Conservation (phyloP, 2,329 filamentous ascomycete genomes). For the Exophiala xenobiotica region DNA sequence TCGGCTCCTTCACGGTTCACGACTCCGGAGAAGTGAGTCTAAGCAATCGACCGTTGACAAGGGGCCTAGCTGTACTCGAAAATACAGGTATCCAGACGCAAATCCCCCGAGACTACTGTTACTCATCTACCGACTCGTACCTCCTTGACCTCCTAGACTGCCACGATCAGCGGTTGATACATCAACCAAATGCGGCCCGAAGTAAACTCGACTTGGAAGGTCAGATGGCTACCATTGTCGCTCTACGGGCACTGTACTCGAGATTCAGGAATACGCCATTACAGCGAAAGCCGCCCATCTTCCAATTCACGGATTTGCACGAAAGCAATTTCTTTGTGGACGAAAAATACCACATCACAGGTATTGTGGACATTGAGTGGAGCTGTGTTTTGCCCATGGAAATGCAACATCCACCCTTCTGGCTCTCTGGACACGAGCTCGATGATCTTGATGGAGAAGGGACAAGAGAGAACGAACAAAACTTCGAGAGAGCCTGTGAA, state of each 20-base stretch:
- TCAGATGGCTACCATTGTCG: slow-evolving; percentile 31
- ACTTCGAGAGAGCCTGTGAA: slow-evolving; percentile 17
- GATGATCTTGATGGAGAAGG: slow-evolving; percentile 9
- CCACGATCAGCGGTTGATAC: slow-evolving; percentile 31
- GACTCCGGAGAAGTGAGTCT: slow-evolving; percentile 30
- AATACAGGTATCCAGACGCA: slow-evolving; percentile 18
- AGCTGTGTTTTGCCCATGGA: slow-evolving; percentile 32
- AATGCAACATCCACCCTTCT: slow-evolving; percentile 29
- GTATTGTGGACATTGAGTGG: slow-evolving; percentile 31
- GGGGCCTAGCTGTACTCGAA: slow-evolving; percentile 9
- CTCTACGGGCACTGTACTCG: slow-evolving; percentile 30
- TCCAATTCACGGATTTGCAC: slow-evolving; percentile 2
- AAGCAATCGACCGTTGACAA: slow-evolving; percentile 11
- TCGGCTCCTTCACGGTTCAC: slow-evolving; percentile 27
- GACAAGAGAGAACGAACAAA: not conserved
- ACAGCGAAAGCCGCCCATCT: slow-evolving; percentile 37
- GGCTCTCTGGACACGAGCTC: slow-evolving; percentile 28
- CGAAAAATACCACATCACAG: slow-evolving; percentile 32
- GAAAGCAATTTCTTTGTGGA: slow-evolving; percentile 5
- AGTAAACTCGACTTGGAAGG: slow-evolving; percentile 9
- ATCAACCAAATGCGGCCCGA: slow-evolving; percentile 32
- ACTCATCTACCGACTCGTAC: slow-evolving; percentile 31
- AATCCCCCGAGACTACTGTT: slow-evolving; percentile 31
- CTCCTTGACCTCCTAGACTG: slow-evolving; percentile 31
- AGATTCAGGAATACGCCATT: slow-evolving; percentile 35